Percentiles rank a stretch among this genome's conserved stretches.
phyloP scores from a whole-genome alignment of 768 basidiomycete genomes.

The Rhodotorula diobovata region DNA sequence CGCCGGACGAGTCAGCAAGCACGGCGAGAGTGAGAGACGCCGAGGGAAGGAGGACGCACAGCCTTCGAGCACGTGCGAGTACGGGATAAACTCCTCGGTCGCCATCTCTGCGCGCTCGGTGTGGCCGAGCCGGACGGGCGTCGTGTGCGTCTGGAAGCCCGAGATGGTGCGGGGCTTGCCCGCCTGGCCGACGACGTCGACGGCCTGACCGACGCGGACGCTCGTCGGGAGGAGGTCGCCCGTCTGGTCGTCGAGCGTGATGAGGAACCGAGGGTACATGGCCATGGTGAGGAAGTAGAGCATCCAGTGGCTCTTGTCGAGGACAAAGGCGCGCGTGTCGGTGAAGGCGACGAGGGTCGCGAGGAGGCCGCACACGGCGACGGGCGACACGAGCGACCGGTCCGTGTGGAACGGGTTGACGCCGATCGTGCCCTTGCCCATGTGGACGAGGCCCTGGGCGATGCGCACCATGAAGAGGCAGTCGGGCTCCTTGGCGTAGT shows the following conservation, averaged over 20 bases:
- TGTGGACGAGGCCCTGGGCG: conserved; percentile 90
- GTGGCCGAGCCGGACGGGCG: conserved; percentile 89
- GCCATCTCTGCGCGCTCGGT: conserved; percentile 92
- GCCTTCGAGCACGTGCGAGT: conserved; percentile 81
- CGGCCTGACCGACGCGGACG: conserved; percentile 91
- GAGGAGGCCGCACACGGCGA: conserved; percentile 82
- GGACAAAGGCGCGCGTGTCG: conserved; percentile 82
- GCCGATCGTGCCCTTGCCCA: conserved; percentile 98
- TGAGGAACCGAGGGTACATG: conserved; percentile 98
- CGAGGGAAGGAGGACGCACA: conserved; percentile 43
- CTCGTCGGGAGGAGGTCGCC: conserved; percentile 72
- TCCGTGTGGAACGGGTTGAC: conserved; percentile 96
- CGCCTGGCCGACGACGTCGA: conserved; percentile 95
- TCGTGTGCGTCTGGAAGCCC: conserved; percentile 96
- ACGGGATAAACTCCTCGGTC: conserved; percentile 93
- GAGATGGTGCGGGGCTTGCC: conserved; percentile 95
- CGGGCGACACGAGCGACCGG: conserved; percentile 78
- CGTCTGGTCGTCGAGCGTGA: conserved; percentile 89
- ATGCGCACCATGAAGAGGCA: conserved; percentile 94
- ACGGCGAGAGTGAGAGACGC: background rate
- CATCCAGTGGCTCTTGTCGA: conserved; percentile 99
- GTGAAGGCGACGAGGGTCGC: conserved; percentile 87
- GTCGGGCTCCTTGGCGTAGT: conserved; percentile 95
- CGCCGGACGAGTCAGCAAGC: background rate
- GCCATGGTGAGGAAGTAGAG: conserved; percentile 89